These are phyloP conservation scores for Paraurostyla sp. DNA, from an alignment of 73 alveolate species.

Conservation along the genomic window DNA sequence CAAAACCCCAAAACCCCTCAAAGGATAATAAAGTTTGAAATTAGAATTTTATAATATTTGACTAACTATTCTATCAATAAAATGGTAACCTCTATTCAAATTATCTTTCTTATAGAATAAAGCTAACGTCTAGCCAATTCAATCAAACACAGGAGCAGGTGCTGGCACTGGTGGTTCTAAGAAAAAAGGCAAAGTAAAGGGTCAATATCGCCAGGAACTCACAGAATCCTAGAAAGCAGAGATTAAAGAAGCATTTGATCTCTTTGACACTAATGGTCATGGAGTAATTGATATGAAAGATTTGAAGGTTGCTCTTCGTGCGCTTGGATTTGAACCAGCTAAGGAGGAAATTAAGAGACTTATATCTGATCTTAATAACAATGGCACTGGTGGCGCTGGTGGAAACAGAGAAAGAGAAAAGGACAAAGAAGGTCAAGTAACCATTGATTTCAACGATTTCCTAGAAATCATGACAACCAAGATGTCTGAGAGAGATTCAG, in stretches of 20 bases:
- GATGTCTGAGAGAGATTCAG: conserved; percentile 92
- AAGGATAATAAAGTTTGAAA: not conserved
- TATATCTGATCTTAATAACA: conserved; percentile 83
- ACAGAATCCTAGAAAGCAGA: conserved; percentile 71
- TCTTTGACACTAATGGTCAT: conserved; percentile 85
- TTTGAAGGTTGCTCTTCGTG: conserved; percentile 92
- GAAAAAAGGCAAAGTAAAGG: conserved; percentile 67
- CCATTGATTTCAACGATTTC: conserved; percentile 96
- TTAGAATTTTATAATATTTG: no score
- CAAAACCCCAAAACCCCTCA: conserved; percentile 39
- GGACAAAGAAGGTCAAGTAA: conserved; percentile 91
- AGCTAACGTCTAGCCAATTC: not conserved
- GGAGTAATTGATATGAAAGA: conserved; percentile 96
- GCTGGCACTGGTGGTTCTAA: conserved; percentile 3
- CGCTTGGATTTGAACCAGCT: conserved; percentile 97
- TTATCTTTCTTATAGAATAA: not conserved
- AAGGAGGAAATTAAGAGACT: conserved; percentile 92
- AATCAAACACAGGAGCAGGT: not conserved
- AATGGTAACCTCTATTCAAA: not conserved
- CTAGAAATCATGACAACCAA: conserved; percentile 94
- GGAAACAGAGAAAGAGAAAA: conserved; percentile 69
- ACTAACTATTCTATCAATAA: no score
- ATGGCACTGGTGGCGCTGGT: conserved; percentile 28
- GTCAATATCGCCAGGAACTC: conserved; percentile 73
- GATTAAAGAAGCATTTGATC: conserved; percentile 78